Base-by-base conservation (phyloP, 345 rosid genomes). In the Cardamine chenopodiifolia region DNA sequence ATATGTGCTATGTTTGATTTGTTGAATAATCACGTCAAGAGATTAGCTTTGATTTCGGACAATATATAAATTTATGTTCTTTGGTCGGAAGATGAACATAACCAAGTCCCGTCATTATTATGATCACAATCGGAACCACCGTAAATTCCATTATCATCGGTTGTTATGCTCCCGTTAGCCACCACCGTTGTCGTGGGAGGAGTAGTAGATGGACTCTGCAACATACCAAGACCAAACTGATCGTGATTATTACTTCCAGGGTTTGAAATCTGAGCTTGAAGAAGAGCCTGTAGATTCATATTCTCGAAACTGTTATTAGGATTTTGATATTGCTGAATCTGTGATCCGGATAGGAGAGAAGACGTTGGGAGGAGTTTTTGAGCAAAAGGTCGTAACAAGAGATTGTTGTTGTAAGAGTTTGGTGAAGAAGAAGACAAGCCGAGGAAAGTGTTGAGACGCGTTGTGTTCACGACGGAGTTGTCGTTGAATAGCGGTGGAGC, bases 61-160 rank as follows among this genome's bases (percentile, higher is more conserved):
- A 73, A 29, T 35, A 26, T 35, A 31, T 22, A 12, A 22, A 6
- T 7, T 56, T 62, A 73, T 12, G 71, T 68, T 73, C 75, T 68
- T 35, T 68, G 67, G 71, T 57, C 84, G 74, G 92, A 76, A 42
- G 97, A 90, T 22, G 96, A 86, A 78, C 96, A 90, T 78, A 89
- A 85, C 97, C 98, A 90, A 35, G 92, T 85, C 79, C 85, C 97
- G 72, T 89, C 83, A 79, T 73, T 72, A 70, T 59, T 62, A 66
- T 73, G 79, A 40, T 70, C 58, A n/a, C 79, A 71, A 19, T 80
- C 80, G 26, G 88, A 80, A 71, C 79, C 78, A 58, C 81, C 60
- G 20, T 81, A 80, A 54, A 79, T 72, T 68, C 79, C 82, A 37
- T 70, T 81, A 28, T 69, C 84, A 61, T 70, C 66, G 26, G 50